Evolutionary conservation across 1,139 yeast genomes (phyloP), one percentile per base, ranked within the genome.

Genomic region (Diutina rugosa): DNA sequence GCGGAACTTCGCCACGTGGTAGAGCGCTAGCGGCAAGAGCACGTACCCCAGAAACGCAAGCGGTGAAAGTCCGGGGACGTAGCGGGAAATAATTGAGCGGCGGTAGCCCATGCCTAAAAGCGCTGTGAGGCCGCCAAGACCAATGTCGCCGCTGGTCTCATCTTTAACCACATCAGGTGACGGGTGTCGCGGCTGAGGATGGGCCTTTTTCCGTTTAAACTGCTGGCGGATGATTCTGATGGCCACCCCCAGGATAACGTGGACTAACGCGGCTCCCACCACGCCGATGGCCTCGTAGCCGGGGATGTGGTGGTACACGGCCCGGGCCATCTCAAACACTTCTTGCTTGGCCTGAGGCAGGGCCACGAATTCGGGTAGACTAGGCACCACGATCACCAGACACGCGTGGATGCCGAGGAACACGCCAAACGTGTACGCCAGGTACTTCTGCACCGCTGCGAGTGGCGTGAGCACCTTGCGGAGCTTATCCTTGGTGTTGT

Each of bases 31-130:
- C 32, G 82, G 63, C 0, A 81, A 79, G 0, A 78, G 59, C 49
- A 84, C 67, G 62, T 81, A 82, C 0, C 95, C 95, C 4, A 87
- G 73, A 55, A 83, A 75, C 32, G 82, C 74, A 41, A 82, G 65
- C 1, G 89, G 87, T 2, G 74, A 68, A 49, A 76, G 57, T 1
- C 68, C 63, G 1, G 75, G 74, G 16, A 69, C 58, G 14, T 62
- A 46, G n/a, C 65, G 63, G 18, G 76, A 73, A 6, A 79, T 72
- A 59, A 73, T 66, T 4, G 85, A 77, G 58, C 69, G 74, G 58
- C 76, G 72, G 46, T 78, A 71, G 0, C 86, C 87, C 46, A 81
- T 66, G 0, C 87, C 87, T 18, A 82, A 62, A 12, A 81, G 60
- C 18, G 79, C 73, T 1, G 79, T 69, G 53, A 84, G 70, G 1